A percentile compares a stretch with the other conserved stretches of the same genome.
Evolutionary conservation across 495 filamentous ascomycete genomes (phyloP).

Genomic region (Niebla homalea): DNA sequence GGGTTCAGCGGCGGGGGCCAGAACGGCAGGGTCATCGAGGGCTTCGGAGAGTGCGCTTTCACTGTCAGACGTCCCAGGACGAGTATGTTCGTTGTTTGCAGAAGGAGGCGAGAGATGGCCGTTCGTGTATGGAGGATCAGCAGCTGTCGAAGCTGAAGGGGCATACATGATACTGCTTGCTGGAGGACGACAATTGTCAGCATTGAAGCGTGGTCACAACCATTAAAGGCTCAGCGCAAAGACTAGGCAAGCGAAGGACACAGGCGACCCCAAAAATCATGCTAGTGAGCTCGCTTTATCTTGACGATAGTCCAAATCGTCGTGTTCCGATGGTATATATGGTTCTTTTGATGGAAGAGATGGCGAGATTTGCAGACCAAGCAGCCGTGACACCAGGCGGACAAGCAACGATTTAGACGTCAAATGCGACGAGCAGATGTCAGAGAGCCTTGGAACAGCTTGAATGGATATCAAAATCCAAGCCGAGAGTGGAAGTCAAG

Average conservation of each 20-base stretch:
- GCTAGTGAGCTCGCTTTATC: neutral
- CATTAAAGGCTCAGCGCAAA: conserved; percentile 4
- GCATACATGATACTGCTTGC: conserved; percentile 18
- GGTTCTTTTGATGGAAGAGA: conserved; percentile 15
- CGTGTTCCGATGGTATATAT: conserved; percentile 7
- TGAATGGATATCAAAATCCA: neutral
- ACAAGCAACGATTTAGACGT: neutral
- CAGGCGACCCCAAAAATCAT: conserved; percentile 13
- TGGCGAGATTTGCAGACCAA: conserved; percentile 3
- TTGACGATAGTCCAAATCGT: neutral
- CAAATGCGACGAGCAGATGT: neutral
- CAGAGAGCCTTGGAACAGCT: neutral
- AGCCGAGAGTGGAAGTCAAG: neutral
- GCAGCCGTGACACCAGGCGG: neutral
- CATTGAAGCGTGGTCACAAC: conserved; percentile 9
- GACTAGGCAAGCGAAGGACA: neutral
- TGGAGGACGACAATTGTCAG: conserved; percentile 13
- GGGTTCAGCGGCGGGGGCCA: conserved; percentile 18
- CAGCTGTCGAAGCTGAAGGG: conserved; percentile 8
- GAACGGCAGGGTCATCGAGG: conserved; percentile 24
- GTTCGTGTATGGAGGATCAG: conserved; percentile 12
- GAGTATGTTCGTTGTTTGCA: conserved; percentile 9
- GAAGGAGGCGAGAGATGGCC: conserved; percentile 18
- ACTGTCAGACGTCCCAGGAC: conserved; percentile 31
- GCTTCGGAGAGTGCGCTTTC: conserved; percentile 40